Percentiles rank a stretch among this genome's conserved stretches.
phyloP scores from a whole-genome alignment of 2,329 filamentous ascomycete species.

The Trichocomaceae sp. region DNA sequence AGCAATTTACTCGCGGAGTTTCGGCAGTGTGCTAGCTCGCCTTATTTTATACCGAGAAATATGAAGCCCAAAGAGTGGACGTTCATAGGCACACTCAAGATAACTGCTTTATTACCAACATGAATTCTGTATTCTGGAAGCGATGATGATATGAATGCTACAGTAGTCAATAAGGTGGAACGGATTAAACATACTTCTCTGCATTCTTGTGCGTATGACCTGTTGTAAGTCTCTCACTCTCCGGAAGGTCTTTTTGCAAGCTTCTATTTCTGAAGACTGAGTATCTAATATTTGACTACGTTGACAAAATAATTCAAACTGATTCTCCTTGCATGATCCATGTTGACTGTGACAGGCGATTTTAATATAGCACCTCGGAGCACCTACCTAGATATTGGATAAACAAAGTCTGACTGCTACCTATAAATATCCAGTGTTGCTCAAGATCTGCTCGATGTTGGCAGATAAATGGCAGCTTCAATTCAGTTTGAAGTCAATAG shows the following conservation, averaged over 20 bases:
- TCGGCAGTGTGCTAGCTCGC: not conserved
- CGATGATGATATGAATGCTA: too few species aligned
- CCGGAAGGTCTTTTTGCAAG: too few species aligned
- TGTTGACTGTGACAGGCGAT: not conserved
- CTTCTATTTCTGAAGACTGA: not conserved
- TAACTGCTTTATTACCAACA: too few species aligned
- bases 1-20: not conserved
- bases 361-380: not conserved
- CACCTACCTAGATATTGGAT: not conserved
- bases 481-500: not conserved
- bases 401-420: not conserved
- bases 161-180: not conserved
- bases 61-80: not conserved
- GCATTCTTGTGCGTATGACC: too few species aligned
- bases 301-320: not conserved
- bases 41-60: too few species aligned
- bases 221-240: too few species aligned
- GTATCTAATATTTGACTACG: not conserved
- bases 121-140: too few species aligned
- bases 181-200: not conserved
- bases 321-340: not conserved
- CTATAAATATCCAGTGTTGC: not conserved
- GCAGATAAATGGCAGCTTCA: not conserved
- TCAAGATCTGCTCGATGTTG: not conserved
- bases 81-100: not conserved